phyloP scores from a whole-genome alignment of 331 rosid species.

The Quercus phellos region DNA sequence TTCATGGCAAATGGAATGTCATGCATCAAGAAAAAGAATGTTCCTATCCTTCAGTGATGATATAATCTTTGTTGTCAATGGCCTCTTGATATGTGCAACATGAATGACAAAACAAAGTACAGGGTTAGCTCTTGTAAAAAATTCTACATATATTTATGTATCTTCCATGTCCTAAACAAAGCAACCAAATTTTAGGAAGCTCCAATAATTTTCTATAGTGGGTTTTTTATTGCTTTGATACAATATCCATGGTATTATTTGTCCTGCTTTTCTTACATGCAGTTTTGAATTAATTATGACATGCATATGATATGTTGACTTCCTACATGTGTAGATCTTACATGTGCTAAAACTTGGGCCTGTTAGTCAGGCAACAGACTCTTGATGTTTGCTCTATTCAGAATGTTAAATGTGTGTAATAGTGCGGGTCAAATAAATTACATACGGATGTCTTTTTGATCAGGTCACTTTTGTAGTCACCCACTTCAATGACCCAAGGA shows the following conservation, averaged over 20 bases:
- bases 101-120: background rate
- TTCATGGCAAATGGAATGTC: background rate
- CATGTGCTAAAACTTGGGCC: background rate
- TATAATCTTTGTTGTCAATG: background rate
- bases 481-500: conserved; percentile 89
- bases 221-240: background rate
- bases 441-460: conserved; percentile 16
- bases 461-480: conserved; percentile 88
- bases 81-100: background rate
- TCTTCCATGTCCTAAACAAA: background rate
- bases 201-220: background rate
- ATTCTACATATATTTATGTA: background rate
- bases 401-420: conserved; percentile 5
- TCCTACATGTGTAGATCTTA: background rate
- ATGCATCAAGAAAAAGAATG: background rate
- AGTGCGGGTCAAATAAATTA: conserved; percentile 11
- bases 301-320: background rate
- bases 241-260: background rate
- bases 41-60: background rate
- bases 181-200: background rate
- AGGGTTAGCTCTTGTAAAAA: background rate
- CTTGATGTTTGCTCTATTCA: conserved; percentile 9
- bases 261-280: background rate
- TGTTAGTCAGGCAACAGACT: background rate
- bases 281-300: background rate